Percentiles rank a stretch among this genome's conserved stretches.
These are phyloP conservation scores for Cercospora canescens DNA, from an alignment of 2,329 filamentous ascomycete species.

Conservation along the genomic window DNA sequence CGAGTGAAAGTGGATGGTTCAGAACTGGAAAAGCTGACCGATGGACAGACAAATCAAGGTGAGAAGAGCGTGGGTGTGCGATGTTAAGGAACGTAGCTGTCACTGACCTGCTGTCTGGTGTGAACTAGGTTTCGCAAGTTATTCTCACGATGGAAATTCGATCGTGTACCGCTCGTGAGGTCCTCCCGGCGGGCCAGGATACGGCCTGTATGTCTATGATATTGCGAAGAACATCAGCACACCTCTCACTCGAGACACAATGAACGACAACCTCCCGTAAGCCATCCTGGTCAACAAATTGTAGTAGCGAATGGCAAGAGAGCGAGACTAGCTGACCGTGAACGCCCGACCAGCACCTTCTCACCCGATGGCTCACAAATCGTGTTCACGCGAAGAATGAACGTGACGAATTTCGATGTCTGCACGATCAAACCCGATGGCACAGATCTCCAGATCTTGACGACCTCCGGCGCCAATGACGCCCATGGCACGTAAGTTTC, in stretches of 20 bases:
- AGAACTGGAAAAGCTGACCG: not conserved
- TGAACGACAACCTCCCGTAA: conserved; percentile 8
- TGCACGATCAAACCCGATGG: conserved; percentile 8
- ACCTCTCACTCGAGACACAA: not conserved
- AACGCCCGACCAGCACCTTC: not conserved
- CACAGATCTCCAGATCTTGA: conserved; percentile 5
- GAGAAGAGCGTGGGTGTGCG: not conserved
- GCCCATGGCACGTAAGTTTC: conserved; percentile 3
- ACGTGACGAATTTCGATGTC: conserved; percentile 9
- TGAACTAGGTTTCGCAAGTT: conserved; percentile 1
- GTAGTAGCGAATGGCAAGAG: not conserved
- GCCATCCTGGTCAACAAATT: not conserved
- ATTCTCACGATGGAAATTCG: conserved; percentile 1
- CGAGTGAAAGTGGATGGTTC: too few relatives aligned
- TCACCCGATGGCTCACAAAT: conserved; percentile 11
- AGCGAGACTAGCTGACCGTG: not conserved
- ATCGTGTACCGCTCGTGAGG: conserved; percentile 8
- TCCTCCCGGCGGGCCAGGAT: not conserved
- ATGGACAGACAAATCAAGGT: not conserved
- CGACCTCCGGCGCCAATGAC: not conserved
- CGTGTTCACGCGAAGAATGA: conserved; percentile 8
- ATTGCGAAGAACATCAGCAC: not conserved
- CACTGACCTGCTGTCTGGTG: not conserved
- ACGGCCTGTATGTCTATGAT: not conserved
- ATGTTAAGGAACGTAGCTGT: too few relatives aligned